Conservation (phyloP, 2,329 filamentous ascomycete genomes). For the Colletotrichum karsti region DNA sequence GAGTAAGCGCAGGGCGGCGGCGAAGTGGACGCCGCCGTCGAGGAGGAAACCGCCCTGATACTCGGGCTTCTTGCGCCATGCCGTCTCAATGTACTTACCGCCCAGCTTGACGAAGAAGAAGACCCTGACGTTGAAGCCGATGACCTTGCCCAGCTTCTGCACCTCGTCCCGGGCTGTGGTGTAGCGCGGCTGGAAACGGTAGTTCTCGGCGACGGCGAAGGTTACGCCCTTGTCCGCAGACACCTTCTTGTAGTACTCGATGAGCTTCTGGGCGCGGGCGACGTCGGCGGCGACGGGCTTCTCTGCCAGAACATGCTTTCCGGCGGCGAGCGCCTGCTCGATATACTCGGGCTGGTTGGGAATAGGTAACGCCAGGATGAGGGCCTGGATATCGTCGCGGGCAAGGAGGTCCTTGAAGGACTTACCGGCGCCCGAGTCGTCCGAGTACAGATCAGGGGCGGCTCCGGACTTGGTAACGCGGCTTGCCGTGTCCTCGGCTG, state of each 20-base stretch:
- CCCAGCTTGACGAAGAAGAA: slow-evolving; percentile 49
- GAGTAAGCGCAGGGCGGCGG: slow-evolving; percentile 69
- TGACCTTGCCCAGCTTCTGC: slow-evolving; percentile 56
- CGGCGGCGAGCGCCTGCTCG: slow-evolving; percentile 65
- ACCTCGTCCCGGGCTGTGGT: slow-evolving; percentile 52
- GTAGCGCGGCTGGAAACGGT: slow-evolving; percentile 68
- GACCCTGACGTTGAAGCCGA: slow-evolving; percentile 49
- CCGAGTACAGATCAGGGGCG: slow-evolving; percentile 62
- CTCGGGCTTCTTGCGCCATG: slow-evolving; percentile 73
- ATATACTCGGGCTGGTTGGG: slow-evolving; percentile 66
- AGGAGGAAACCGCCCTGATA: slow-evolving; percentile 82
- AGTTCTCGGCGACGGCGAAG: slow-evolving; percentile 77
- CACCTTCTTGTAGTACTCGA: slow-evolving; percentile 42
- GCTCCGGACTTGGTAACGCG: slow-evolving; percentile 42
- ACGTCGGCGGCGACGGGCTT: slow-evolving; percentile 74
- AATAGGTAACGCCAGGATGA: slow-evolving; percentile 72
- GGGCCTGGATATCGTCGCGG: slow-evolving; percentile 61
- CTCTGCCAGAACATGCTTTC: slow-evolving; percentile 76
- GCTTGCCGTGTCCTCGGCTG: slow-evolving; percentile 57
- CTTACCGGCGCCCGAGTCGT: slow-evolving; percentile 56
- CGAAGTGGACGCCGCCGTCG: slow-evolving; percentile 78
- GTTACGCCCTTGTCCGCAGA: slow-evolving; percentile 43
- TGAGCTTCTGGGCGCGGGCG: slow-evolving; percentile 48
- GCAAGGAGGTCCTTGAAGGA: slow-evolving; percentile 60
- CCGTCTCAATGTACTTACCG: slow-evolving; percentile 28